These are phyloP conservation scores for Termitomyces sp. DNA, from an alignment of 768 basidiomycete species.

Conservation along the genomic window DNA sequence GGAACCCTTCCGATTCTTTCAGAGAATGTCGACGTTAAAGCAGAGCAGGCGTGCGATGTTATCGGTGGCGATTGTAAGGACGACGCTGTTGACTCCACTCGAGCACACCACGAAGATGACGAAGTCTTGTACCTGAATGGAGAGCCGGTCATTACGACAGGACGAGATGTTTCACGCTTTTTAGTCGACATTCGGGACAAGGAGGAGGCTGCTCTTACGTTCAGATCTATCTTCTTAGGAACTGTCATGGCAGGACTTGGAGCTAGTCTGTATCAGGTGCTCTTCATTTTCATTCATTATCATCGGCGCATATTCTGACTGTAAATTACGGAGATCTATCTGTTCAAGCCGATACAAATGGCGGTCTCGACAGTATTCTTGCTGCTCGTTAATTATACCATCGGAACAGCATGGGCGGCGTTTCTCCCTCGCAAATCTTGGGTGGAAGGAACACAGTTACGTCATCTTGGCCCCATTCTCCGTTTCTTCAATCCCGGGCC, in stretches of 20 bases:
- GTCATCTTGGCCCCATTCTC: conserved; percentile 22
- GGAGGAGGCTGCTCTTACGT: conserved; percentile 47
- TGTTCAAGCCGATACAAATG: conserved; percentile 33
- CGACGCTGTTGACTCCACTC: no score
- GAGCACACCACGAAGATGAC: conserved; percentile 17
- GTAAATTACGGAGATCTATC: conserved; percentile 37
- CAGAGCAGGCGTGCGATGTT: not conserved
- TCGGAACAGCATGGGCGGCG: conserved; percentile 31
- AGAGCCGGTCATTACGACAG: conserved; percentile 32
- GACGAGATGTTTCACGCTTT: conserved; percentile 46
- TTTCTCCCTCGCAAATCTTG: conserved; percentile 35
- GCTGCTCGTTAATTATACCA: no score
- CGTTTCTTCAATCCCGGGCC: conserved; percentile 43
- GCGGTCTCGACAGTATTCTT: no score
- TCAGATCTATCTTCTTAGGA: conserved; percentile 51
- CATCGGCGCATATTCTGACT: not conserved
- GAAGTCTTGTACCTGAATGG: conserved; percentile 4
- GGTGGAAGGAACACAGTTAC: conserved; percentile 39
- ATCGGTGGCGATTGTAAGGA: not conserved
- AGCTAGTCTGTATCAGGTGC: conserved; percentile 35
- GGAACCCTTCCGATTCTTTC: no score
- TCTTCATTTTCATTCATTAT: no score
- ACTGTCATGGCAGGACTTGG: conserved; percentile 53
- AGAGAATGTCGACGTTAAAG: not conserved
- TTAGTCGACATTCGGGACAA: conserved; percentile 56